These are phyloP conservation scores for Salicornia ramosissima DNA, from an alignment of 148 eudicot species.

Conservation along the genomic window DNA sequence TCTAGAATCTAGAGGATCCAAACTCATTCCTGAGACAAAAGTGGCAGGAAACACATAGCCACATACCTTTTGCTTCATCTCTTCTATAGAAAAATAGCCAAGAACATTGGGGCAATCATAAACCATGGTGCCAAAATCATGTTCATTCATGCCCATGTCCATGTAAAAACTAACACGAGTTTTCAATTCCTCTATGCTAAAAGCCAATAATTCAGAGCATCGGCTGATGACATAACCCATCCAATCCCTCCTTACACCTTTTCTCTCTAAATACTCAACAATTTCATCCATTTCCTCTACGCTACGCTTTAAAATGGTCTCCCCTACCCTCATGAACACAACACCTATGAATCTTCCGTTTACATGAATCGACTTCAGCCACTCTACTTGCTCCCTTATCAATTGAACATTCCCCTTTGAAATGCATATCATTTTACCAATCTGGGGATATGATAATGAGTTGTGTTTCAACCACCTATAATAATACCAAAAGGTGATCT, in stretches of 20 bases:
- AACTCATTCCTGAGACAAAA: no score
- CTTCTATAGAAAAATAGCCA: constrained; percentile 70
- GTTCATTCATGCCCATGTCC: constrained; percentile 82
- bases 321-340: constrained; percentile 59
- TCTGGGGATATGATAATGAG: constrained; percentile 75
- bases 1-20: no score
- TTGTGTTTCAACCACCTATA: constrained; percentile 95
- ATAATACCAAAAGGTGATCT: constrained; percentile 7
- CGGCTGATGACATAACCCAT: constrained; percentile 79
- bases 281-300: constrained; percentile 67
- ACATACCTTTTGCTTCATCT: constrained; percentile 84
- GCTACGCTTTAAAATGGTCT: constrained; percentile 41
- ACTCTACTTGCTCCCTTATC: constrained; percentile 47
- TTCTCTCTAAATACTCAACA: constrained; percentile 57
- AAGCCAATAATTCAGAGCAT: constrained; percentile 73
- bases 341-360: constrained; percentile 73
- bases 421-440: constrained; percentile 68
- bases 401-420: constrained; percentile 60
- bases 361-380: constrained; percentile 72
- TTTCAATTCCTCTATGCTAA: constrained; percentile 68
- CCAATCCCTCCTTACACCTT: constrained; percentile 83
- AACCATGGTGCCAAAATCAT: constrained; percentile 97
- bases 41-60: neutral
- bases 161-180: constrained; percentile 57
- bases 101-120: constrained; percentile 83